These are phyloP conservation scores for Cercospora nicotianae DNA, from an alignment of 2,329 filamentous ascomycete species.

Conservation along the genomic window DNA sequence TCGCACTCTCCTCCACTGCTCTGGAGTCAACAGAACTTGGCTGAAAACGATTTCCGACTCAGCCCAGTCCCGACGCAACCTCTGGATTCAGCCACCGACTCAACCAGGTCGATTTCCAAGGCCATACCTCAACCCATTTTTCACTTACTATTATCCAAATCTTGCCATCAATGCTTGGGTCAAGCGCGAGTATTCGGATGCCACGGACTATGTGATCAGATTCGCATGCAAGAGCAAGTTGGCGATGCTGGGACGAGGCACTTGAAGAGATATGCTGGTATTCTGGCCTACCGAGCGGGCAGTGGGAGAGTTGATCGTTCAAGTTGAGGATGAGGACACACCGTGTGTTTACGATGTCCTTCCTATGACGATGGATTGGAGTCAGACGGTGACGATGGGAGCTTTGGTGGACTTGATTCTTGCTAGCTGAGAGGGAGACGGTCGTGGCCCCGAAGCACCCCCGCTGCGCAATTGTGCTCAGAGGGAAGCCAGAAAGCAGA, in stretches of 20 bases:
- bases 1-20: background rate
- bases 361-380: background rate
- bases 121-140: background rate
- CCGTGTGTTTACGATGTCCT: background rate
- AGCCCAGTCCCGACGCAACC: background rate
- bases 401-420: conserved; percentile 4
- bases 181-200: background rate
- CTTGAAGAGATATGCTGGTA: conserved; percentile 3
- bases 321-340: background rate
- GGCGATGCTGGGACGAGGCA: background rate
- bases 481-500: too few species aligned
- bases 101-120: too few species aligned
- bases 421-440: background rate
- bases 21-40: background rate
- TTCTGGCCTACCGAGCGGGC: background rate
- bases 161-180: conserved; percentile 2
- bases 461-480: background rate
- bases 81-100: background rate
- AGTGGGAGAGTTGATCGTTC: background rate
- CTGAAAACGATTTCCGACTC: background rate
- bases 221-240: background rate
- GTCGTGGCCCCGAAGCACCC: background rate
- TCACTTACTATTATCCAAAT: background rate
- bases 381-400: background rate
- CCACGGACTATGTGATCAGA: background rate